Base-by-base conservation (phyloP, 495 filamentous ascomycete genomes). In the Cryomyces minteri region DNA sequence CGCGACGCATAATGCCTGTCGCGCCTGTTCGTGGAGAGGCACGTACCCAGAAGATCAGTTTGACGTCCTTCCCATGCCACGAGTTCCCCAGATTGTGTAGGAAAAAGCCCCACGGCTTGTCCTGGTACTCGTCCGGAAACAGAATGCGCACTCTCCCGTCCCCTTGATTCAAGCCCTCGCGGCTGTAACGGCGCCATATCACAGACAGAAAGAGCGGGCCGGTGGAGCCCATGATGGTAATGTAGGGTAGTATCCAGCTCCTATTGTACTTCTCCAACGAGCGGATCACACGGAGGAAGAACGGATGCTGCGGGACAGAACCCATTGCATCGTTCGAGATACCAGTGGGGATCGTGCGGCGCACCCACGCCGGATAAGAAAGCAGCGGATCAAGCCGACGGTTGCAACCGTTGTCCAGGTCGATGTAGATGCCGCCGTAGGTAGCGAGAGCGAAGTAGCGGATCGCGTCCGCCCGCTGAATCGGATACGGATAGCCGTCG, bases 291-390 rank as follows among this genome's bases (percentile, higher is more conserved):
- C 67, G 69, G 8, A 76, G 66, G 69, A 88, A 92, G 67, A 87
- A 93, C 0, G 82, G 83, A 52, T 94, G 87, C 44, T 80, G 70
- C 1, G 84, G 83, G 4, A 81, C 69, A 10, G 81, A 66, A 38
- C 82, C 86, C 74, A 93, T 88, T 30, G 80, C 83, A 58, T 94
- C 85, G 63, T 94, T 94, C 43, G 79, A 84, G 52, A 94, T 83
- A 39, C 86, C 87, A 6, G 84, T 90, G 7, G 86, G 84, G 1
- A 71, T 68, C 8, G 82, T 86, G 44, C 77, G 76, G 51, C 84
- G 80, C 14, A 88, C 69, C 83, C 85, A 93, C 31, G 81, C 75
- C 9, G 79, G 79, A 61, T 88, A 93, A 36, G 73, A 71, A 34
- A 88, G 74, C 4, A 92, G 69, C 41, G 86, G 84, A 49, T 88